Evolutionary conservation across 495 filamentous ascomycete genomes (phyloP), one percentile per base, ranked within the genome.

Genomic region (Trichoderma erinaceum): DNA sequence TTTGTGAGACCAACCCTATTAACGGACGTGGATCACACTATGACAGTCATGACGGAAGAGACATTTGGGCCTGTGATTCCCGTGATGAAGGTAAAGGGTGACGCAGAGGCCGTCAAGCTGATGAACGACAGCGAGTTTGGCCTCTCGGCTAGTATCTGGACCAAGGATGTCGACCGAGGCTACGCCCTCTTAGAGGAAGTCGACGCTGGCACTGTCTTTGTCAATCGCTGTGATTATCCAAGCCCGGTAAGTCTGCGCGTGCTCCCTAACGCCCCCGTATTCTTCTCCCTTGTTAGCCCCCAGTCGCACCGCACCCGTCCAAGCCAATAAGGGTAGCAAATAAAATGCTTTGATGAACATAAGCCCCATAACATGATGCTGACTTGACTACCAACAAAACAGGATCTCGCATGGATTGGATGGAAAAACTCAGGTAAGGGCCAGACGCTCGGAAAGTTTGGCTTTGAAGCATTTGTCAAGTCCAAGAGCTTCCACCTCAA

Each of bases 121-220:
- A 97, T 98, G 92, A 99, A 99, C 71, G 93, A 97, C 71, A 94
- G 90, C 76, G 87, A 97, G 67, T 96, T 95, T 74, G 95, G 95
- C 2, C 82, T 99, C 66, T 97, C 96, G 2, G 94, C 92, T n/a
- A 97, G 92, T 73, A 92, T 99, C 48, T 99, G 95, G 95, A 97
- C 95, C 21, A 97, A 96, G 75, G 93, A 98, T 72, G 85, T 88
- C 3, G 82, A 78, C 5, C 86, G 81, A 69, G 96, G 90, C n/a
- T 88, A 93, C 68, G 82, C 88, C 71, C 77, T 99, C 41, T 87
- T 88, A 16, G 90, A 97, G 66, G 80, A 84, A 38, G 87, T 99
- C 43, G 94, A 97, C 70, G 95, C 95, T 21, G 95, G 95, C 12
- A 99, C 95, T 3, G 93, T 97, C 18, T 99, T 96, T 77, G 90